Base-by-base conservation (phyloP, 225 moss, liverwort and hornwort genomes). In the Lunularia cruciata region DNA sequence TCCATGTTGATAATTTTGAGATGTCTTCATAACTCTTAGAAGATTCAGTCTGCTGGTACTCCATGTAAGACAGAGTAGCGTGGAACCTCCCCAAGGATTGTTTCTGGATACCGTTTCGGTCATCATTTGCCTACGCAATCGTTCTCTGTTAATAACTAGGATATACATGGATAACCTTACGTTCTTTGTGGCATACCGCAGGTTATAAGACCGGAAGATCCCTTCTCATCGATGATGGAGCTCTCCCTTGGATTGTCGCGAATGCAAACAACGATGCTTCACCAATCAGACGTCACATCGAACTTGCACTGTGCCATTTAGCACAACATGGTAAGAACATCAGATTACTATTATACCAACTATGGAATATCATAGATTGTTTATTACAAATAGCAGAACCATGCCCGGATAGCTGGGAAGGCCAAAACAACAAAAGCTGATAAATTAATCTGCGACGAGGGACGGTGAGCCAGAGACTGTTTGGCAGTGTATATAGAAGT, bases 261-360 rank as follows among this genome's bases (percentile, higher is more conserved):
- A 95, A 95, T 72, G 92, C 95, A 16, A 95, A 92, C 72, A 95
- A 95, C 65, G 90, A 95, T 68, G 95, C 90, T 12, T 92, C 95
- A 53, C 92, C 92, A 40, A 90, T 95, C 54, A 79, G 92, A 63
- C 90, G 90, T 63, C 92, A 95, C 42, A 95, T 95, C 74, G 92
- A 95, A 73, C 88, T 95, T 30, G 95, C 95, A 33, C 73, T 95
- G 3, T 95, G 95, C 77, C 90, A 95, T 81, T 75, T 95, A 56
- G 92, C 92, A 36, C 95, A 92, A 73, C 92, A 95, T 85, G 94
- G 91, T 89, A 77, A 70, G 69, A 38, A 33, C 39, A 64, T 77
- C 59, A 59, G 7, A 47, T 34, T 36, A 67, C 45, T 64, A n/a
- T 5, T 64, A 31, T 64, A 46, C 63, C 63, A 64, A 46, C 40